Base-by-base conservation (phyloP, 257 asterid species). In the Phtheirospermum japonicum region DNA sequence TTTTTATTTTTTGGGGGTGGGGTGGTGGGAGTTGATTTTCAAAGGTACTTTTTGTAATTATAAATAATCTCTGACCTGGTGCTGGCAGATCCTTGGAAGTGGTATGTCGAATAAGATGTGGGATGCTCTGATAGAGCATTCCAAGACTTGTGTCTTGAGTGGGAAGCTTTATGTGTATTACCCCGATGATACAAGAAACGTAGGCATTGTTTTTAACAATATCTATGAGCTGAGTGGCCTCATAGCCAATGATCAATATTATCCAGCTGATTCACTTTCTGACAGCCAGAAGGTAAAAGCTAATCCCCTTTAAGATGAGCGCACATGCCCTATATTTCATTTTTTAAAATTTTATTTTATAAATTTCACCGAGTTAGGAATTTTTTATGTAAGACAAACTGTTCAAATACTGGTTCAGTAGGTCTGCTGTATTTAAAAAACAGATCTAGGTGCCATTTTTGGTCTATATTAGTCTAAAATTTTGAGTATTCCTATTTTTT, bases 61-160 rank as follows among this genome's bases (percentile, higher is more conserved):
- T 3, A 23, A 23, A 23, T 23, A 23, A 23, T 23, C 28, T 23
- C 28, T 23, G 28, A 51, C 10, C 43, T 69, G 70, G 20, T 42
- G 16, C 65, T 64, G 63, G 76, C 90, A 92, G 99, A 89, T 80
- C 36, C 96, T 92, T 51, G 99, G 99, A 34, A 89, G 95, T 68
- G 97, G 99, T 54, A 92, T 92, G 99, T 92, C 99, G 57, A 92
- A 89, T 78, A 92, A 82, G 77, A 92, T 92, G 99, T 92, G 99
- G 99, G 97, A 92, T 26, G 93, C 99, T 40, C 94, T 92, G 63
- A 76, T 86, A 69, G 96, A 89, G 70, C 99, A 92, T 50, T 83
- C 99, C 42, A 89, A 92, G 80, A 92, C 99, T 36, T 89, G 97
- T 61, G 95, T 74, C 64, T 71, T 89, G 78, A 87, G 95, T 75